A percentile compares a stretch with the other conserved stretches of the same genome.
Conservation (phyloP, 164 flowering plant genomes). For the Santalum album region DNA sequence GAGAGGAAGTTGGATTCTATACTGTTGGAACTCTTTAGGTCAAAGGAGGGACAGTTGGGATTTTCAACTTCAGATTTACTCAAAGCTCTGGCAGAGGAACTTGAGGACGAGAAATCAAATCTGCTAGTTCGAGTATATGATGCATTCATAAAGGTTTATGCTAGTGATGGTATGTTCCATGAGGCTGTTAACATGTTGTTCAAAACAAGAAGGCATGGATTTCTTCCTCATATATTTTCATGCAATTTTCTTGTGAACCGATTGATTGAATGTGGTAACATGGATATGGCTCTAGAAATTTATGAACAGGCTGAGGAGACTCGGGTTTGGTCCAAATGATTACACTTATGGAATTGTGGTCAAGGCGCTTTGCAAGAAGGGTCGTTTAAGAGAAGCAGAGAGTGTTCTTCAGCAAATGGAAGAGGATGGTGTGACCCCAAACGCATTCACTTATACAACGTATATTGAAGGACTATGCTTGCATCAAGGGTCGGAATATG, state of each 20-base stretch:
- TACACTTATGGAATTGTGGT: conserved; percentile 51
- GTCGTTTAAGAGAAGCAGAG: conserved; percentile 37
- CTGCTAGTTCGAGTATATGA: conserved; percentile 24
- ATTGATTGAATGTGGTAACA: conserved; percentile 36
- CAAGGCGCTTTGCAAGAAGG: conserved; percentile 46
- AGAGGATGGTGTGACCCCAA: conserved; percentile 33
- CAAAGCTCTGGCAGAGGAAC: conserved; percentile 22
- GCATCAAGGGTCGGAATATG: conserved; percentile 23
- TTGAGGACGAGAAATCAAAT: conserved; percentile 9
- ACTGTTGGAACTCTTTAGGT: conserved; percentile 41
- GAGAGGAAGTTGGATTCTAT: conserved; percentile 34
- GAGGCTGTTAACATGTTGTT: conserved; percentile 50
- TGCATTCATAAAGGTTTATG: conserved; percentile 52
- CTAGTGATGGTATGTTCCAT: conserved; percentile 37
- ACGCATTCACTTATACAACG: conserved; percentile 32
- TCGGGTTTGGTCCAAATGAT: conserved; percentile 49
- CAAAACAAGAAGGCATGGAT: conserved; percentile 20
- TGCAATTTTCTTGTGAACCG: conserved; percentile 58
- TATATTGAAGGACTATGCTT: conserved; percentile 55
- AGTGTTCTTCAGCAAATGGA: conserved; percentile 45
- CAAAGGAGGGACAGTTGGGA: conserved; percentile 12
- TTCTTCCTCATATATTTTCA: conserved; percentile 32
- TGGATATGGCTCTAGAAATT: conserved; percentile 32
- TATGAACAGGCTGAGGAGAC: conserved; percentile 37
- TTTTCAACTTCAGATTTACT: conserved; percentile 37